These are phyloP conservation scores for Penicillium sp. DNA, from an alignment of 2,329 filamentous ascomycete species.

Conservation along the genomic window DNA sequence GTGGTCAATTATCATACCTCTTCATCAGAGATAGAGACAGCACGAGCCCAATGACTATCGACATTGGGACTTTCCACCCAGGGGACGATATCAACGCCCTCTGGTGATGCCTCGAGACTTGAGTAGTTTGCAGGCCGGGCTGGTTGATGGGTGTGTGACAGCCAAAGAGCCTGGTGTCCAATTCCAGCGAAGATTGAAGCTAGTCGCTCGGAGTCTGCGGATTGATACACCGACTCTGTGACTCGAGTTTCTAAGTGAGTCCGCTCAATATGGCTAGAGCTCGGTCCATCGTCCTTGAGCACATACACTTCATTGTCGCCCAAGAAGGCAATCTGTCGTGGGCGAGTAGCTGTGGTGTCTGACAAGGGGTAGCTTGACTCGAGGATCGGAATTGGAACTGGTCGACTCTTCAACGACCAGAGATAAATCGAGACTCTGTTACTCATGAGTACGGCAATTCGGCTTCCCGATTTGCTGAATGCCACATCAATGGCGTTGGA, in stretches of 20 bases:
- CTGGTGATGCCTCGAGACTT: conserved; percentile 21
- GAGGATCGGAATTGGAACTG: conserved; percentile 39
- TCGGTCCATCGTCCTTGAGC: conserved; percentile 38
- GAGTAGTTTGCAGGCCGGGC: conserved; percentile 34
- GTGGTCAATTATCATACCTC: conserved; percentile 32
- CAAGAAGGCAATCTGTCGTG: conserved; percentile 51
- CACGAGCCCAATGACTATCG: conserved; percentile 43
- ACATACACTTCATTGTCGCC: conserved; percentile 46
- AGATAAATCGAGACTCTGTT: conserved; percentile 67
- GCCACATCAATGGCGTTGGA: conserved; percentile 72
- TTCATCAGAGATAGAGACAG: conserved; percentile 39
- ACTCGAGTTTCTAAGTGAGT: conserved; percentile 37
- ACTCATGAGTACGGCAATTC: conserved; percentile 72
- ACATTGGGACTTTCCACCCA: conserved; percentile 37
- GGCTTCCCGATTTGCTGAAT: conserved; percentile 64
- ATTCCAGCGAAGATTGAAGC: conserved; percentile 40
- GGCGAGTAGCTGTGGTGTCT: conserved; percentile 29
- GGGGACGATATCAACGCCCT: conserved; percentile 19
- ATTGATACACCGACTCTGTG: conserved; percentile 32
- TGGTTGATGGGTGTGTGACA: conserved; percentile 32
- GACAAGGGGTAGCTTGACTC: conserved; percentile 41
- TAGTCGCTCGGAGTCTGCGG: conserved; percentile 36
- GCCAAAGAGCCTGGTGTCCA: conserved; percentile 39
- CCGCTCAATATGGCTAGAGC: conserved; percentile 31
- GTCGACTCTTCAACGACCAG: conserved; percentile 59